Evolutionary conservation across 129 eudicot genomes (phyloP).

Genomic region (Daucus carota): DH1_v3.0 NC_030386.2:3963001-3963500

Average conservation of each 20-base stretch:
- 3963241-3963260: conserved; percentile 13
- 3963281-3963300: conserved; percentile 31
- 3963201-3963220: conserved; percentile 29
- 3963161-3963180: conserved; percentile 9
- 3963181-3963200: conserved; percentile 25
- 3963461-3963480: conserved; percentile 23
- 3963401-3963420: conserved; percentile 17
- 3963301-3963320: conserved; percentile 34
- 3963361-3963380: conserved; percentile 1
- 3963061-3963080: conserved; percentile 33
- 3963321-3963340: conserved; percentile 19
- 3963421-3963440: conserved; percentile 47
- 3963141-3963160: conserved; percentile 4
- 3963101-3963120: conserved; percentile 56
- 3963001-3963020: not conserved
- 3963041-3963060: conserved; percentile 18
- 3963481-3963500: conserved; percentile 11
- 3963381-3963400: conserved; percentile 6
- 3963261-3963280: conserved; percentile 16
- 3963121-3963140: conserved; percentile 29
- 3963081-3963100: conserved; percentile 70
- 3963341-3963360: conserved; percentile 18
- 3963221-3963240: conserved; percentile 33
- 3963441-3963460: conserved; percentile 27
- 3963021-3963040: conserved; percentile 19